phyloP scores from a whole-genome alignment of 768 basidiomycete species.

The Daedaleopsis nitida region DNA sequence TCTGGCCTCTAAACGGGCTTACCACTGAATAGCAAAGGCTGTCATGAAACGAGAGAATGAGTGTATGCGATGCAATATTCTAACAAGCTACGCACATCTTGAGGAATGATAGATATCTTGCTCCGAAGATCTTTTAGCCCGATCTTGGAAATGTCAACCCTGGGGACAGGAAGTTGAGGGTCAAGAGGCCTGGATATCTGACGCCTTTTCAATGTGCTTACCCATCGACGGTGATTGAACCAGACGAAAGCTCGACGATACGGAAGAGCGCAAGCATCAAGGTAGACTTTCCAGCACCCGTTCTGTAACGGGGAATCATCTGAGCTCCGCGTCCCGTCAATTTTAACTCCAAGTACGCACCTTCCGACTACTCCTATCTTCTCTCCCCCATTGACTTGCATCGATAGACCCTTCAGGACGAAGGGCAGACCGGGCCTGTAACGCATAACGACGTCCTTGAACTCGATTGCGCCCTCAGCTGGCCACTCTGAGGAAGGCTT shows the following conservation, averaged over 20 bases:
- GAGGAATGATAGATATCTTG: constrained; percentile 66
- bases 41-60: constrained; percentile 6
- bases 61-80: constrained; percentile 5
- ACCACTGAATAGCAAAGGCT: constrained; percentile 63
- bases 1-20: not conserved
- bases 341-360: constrained; percentile 17
- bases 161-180: constrained; percentile 18
- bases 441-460: constrained; percentile 59
- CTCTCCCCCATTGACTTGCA: constrained; percentile 65
- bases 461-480: constrained; percentile 54
- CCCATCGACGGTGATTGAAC: constrained; percentile 67
- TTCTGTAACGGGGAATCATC: constrained; percentile 24
- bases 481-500: constrained; percentile 71
- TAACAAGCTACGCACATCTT: constrained; percentile 49
- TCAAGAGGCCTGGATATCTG: not conserved
- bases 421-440: constrained; percentile 75
- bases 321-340: not conserved
- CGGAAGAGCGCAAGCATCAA: constrained; percentile 68
- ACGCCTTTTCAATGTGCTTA: constrained; percentile 27
- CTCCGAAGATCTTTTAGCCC: constrained; percentile 65
- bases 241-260: constrained; percentile 64
- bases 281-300: constrained; percentile 63
- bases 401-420: constrained; percentile 64
- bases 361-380: constrained; percentile 80
- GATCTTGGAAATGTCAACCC: constrained; percentile 67